Evolutionary conservation across 495 filamentous ascomycete species (phyloP), one percentile per base, ranked within the genome.

Genomic region (Neurospora sp.): DNA sequence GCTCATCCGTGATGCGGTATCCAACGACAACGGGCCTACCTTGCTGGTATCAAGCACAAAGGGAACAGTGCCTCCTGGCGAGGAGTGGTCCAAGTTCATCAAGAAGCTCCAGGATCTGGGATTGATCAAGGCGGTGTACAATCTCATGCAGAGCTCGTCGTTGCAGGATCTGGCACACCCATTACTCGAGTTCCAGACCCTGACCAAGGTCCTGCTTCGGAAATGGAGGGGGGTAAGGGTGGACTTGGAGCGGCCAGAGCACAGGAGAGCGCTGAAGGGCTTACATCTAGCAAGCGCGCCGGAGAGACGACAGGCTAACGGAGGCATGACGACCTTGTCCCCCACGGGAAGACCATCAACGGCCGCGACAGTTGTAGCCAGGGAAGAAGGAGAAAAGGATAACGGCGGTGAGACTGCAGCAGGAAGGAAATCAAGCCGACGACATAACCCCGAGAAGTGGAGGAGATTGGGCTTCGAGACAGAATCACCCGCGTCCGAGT

Each of bases 81-180:
- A 90, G 76, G 95, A 98, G 79, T 99, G 96, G 96, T 93, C 94
- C 18, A 94, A 92, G 74, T 97, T 98, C 78, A 95, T 99, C 73
- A 96, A 96, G 82, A 87, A 89, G 77, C 82, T 98, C 72, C 96
- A 98, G 79, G 95, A 98, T 82, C 83, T 98, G 35, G 96, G 96
- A 1, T 89, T 97, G 46, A 98, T 98, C 73, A 93, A 94, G 76
- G 92, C 93, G 39, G 96, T 97, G 40, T 97, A 90, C 80, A 85
- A 89, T 69, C 87, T 98, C 31, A 96, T 98, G 93, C 96, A 97
- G 81, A 94, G 94, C 74, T 93, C 92, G 16, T 92, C 93, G 1
- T 83, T 98, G n/a, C 94, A 97, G 78, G 96, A 99, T 80, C 87
- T 98, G 66, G 94, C 96, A 5, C 93, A 95, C 75, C 95, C 96